A percentile compares a stretch with the other conserved stretches of the same genome.
phyloP scores from a whole-genome alignment of 495 filamentous ascomycete genomes.

The Penicillium chermesinum region DNA sequence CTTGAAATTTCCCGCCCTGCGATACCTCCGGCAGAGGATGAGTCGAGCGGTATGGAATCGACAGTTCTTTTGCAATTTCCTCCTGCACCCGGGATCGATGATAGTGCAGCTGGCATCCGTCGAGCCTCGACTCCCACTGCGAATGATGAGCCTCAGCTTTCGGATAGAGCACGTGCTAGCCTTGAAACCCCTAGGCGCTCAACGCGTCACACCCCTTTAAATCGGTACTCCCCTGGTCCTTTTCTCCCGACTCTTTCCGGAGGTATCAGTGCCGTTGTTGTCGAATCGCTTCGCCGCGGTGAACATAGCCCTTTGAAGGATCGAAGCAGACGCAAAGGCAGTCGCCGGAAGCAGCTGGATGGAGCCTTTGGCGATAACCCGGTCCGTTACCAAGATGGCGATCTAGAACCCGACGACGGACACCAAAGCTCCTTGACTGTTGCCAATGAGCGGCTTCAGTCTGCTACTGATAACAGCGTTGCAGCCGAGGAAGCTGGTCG shows the following conservation, averaged over 20 bases:
- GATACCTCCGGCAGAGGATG: constrained; percentile 24
- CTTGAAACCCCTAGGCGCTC: constrained; percentile 32
- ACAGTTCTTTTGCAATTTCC: constrained; percentile 39
- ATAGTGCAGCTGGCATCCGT: constrained; percentile 10
- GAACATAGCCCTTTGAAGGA: constrained; percentile 38
- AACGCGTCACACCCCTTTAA: constrained; percentile 35
- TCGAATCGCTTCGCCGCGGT: constrained; percentile 55
- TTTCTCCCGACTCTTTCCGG: constrained; percentile 45
- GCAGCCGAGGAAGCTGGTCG: constrained; percentile 21
- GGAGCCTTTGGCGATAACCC: constrained; percentile 22
- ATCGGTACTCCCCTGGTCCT: constrained; percentile 39
- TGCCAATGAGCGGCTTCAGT: constrained; percentile 28
- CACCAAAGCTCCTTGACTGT: constrained; percentile 17
- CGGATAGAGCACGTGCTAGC: constrained; percentile 17
- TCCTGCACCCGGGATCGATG: constrained; percentile 31
- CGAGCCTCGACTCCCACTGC: constrained; percentile 17
- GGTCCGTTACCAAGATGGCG: constrained; percentile 16
- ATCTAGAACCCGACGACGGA: constrained; percentile 15
- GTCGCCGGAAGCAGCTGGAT: constrained; percentile 26
- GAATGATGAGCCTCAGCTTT: constrained; percentile 10
- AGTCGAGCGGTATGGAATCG: constrained; percentile 19
- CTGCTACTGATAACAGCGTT: constrained; percentile 21
- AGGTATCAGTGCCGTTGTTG: constrained; percentile 55
- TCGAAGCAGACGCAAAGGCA: constrained; percentile 19
- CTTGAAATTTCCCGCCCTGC: constrained; percentile 23